Percentiles rank a stretch among this genome's conserved stretches.
Conservation (phyloP, 306 rosid species). For the Vigna mungo region DNA sequence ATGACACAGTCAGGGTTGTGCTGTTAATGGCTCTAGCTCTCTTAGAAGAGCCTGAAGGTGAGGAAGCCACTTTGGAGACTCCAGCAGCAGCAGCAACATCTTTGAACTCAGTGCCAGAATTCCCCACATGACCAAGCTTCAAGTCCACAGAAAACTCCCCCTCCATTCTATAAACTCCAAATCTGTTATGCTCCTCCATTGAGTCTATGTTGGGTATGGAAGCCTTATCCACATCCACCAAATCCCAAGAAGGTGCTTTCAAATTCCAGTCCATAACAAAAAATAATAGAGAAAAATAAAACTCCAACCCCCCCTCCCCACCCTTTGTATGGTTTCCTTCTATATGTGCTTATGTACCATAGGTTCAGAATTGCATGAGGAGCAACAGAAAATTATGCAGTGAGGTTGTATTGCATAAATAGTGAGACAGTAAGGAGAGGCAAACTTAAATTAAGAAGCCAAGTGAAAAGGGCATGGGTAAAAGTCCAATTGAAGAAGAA, state of each 20-base stretch:
- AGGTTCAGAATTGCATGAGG: slow-evolving; percentile 34
- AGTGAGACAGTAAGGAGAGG: slow-evolving; percentile 9
- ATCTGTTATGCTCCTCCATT: slow-evolving; percentile 58
- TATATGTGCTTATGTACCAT: not conserved
- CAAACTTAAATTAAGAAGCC: slow-evolving; percentile 19
- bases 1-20: slow-evolving; percentile 52
- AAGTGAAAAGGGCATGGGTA: slow-evolving; percentile 11
- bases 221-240: slow-evolving; percentile 46
- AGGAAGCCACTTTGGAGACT: slow-evolving; percentile 51
- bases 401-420: slow-evolving; percentile 21
- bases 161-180: slow-evolving; percentile 51
- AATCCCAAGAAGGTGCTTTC: slow-evolving; percentile 58
- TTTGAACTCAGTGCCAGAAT: slow-evolving; percentile 56
- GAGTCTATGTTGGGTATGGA: slow-evolving; percentile 56
- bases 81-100: slow-evolving; percentile 48
- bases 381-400: slow-evolving; percentile 22
- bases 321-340: slow-evolving; percentile 37
- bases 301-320: slow-evolving; percentile 21
- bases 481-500: slow-evolving; percentile 12
- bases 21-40: slow-evolving; percentile 55
- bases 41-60: slow-evolving; percentile 60
- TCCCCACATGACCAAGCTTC: slow-evolving; percentile 83
- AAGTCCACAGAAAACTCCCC: slow-evolving; percentile 83
- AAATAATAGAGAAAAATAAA: slow-evolving; percentile 1
- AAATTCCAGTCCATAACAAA: slow-evolving; percentile 82